Evolutionary conservation across 1,284 basidiomycete genomes (phyloP).

Genomic region (Ceratorhiza oryzae-sativae): DNA sequence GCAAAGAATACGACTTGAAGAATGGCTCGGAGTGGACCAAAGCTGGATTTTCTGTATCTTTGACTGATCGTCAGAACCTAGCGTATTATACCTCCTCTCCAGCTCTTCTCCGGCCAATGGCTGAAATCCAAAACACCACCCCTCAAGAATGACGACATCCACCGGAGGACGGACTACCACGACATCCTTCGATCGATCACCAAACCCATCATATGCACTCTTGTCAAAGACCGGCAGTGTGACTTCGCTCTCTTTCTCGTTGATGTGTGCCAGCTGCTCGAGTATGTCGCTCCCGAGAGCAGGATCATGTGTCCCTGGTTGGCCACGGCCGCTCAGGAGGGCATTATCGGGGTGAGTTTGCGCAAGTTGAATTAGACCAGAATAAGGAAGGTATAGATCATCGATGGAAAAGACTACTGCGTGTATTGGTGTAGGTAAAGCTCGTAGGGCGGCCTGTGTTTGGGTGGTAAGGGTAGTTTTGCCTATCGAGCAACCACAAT

Average conservation of each 20-base stretch:
- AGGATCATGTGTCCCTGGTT: conserved; percentile 88
- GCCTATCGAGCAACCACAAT: not conserved
- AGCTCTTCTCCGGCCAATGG: conserved; percentile 62
- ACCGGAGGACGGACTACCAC: conserved; percentile 55
- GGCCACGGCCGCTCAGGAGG: conserved; percentile 79
- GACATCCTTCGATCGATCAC: conserved; percentile 72
- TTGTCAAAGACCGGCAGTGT: conserved; percentile 88
- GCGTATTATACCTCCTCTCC: conserved; percentile 47
- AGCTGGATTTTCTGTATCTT: not conserved
- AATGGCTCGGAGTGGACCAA: conserved; percentile 18
- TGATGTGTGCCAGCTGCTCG: conserved; percentile 59
- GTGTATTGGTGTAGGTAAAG: conserved; percentile 60
- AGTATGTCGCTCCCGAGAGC: conserved; percentile 65
- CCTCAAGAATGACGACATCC: conserved; percentile 89
- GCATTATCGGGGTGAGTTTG: conserved; percentile 62
- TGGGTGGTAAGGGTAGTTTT: conserved; percentile 54
- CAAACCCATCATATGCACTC: conserved; percentile 76
- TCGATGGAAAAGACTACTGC: conserved; percentile 80
- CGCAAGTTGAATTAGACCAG: conserved; percentile 63
- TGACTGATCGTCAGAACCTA: not conserved
- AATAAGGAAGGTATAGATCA: conserved; percentile 83
- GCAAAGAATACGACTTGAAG: conserved; percentile 46
- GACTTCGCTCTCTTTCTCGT: conserved; percentile 52
- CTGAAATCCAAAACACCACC: conserved; percentile 81
- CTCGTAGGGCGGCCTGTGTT: conserved; percentile 52